These are phyloP conservation scores for Pseudomassariella vexata DNA, from an alignment of 2,329 filamentous ascomycete species.

Conservation along the genomic window DNA sequence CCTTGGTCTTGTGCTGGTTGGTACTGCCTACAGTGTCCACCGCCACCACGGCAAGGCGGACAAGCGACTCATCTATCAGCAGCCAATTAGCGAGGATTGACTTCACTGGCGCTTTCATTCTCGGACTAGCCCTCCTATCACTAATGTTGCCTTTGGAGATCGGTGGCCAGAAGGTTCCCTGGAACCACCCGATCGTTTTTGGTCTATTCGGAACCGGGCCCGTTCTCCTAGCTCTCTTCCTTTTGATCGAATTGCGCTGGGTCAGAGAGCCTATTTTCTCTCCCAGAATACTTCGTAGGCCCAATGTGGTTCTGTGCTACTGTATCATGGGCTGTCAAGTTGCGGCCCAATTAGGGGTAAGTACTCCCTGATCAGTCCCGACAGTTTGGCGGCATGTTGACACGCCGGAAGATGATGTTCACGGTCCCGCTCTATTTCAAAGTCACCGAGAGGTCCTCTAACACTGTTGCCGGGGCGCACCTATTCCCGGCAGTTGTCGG, in stretches of 20 bases:
- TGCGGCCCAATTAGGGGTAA: conserved; percentile 51
- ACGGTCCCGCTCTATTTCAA: conserved; percentile 66
- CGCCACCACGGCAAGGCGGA: too few species aligned
- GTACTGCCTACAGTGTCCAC: conserved; percentile 23
- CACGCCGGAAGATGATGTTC: conserved; percentile 47
- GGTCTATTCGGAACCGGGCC: conserved; percentile 23
- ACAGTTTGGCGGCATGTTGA: conserved; percentile 4
- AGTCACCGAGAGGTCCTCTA: conserved; percentile 50
- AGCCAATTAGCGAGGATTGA: conserved; percentile 48
- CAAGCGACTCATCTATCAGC: too few species aligned
- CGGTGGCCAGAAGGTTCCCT: conserved; percentile 30
- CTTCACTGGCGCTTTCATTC: conserved; percentile 47
- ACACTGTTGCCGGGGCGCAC: conserved; percentile 52
- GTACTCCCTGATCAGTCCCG: conserved; percentile 14
- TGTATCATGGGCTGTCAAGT: conserved; percentile 46
- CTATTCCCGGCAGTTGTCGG: conserved; percentile 63
- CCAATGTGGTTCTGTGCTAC: conserved; percentile 48
- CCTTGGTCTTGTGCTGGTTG: conserved; percentile 32
- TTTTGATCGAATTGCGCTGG: conserved; percentile 31
- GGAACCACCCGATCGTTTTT: conserved; percentile 28
- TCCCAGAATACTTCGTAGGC: conserved; percentile 43
- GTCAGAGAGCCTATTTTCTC: conserved; percentile 54
- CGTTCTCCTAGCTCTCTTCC: conserved; percentile 25
- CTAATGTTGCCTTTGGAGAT: conserved; percentile 34
- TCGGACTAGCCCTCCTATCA: conserved; percentile 28